These are phyloP conservation scores for Xylariaceae sp. DNA, from an alignment of 2,329 filamentous ascomycete species.

Conservation along the genomic window DNA sequence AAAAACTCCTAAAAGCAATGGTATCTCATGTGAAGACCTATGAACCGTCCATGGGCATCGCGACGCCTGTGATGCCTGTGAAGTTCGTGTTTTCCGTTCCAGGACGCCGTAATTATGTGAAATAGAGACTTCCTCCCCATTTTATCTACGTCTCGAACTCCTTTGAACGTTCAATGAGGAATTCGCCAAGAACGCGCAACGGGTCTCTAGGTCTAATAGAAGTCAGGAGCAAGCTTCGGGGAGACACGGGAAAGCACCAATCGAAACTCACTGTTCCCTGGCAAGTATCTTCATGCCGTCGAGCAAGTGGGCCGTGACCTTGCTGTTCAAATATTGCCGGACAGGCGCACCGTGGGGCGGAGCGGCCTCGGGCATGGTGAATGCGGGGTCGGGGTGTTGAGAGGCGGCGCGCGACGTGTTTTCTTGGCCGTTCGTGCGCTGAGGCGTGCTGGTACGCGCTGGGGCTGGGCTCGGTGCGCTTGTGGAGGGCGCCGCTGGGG, in stretches of 20 bases:
- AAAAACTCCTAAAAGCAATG: constrained; percentile 16
- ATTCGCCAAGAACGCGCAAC: constrained; percentile 64
- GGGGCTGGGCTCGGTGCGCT: constrained; percentile 38
- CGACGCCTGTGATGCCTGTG: constrained; percentile 17
- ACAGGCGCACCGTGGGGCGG: constrained; percentile 62
- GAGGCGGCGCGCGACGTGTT: constrained; percentile 51
- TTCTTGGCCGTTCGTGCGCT: constrained; percentile 34
- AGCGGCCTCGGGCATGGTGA: constrained; percentile 54
- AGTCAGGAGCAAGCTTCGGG: constrained; percentile 1
- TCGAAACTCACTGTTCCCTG: constrained; percentile 58
- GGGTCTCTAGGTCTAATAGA: constrained; percentile 58
- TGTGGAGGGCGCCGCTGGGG: constrained; percentile 25
- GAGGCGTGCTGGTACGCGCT: constrained; percentile 44
- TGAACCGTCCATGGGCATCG: constrained; percentile 7
- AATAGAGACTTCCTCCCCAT: not conserved
- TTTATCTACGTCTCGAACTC: constrained; percentile 47
- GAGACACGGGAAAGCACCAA: not conserved
- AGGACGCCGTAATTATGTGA: constrained; percentile 24
- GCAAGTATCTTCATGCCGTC: constrained; percentile 71
- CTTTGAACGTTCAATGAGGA: constrained; percentile 60
- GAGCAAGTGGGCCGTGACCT: constrained; percentile 60
- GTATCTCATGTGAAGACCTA: constrained; percentile 26
- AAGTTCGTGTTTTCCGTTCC: constrained; percentile 14
- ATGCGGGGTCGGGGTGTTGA: constrained; percentile 48
- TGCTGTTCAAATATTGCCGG: constrained; percentile 65